Percentiles rank a stretch among this genome's conserved stretches.
Conservation (phyloP, 768 basidiomycete species). For the Chalciporus sphaerocephalus region DNA sequence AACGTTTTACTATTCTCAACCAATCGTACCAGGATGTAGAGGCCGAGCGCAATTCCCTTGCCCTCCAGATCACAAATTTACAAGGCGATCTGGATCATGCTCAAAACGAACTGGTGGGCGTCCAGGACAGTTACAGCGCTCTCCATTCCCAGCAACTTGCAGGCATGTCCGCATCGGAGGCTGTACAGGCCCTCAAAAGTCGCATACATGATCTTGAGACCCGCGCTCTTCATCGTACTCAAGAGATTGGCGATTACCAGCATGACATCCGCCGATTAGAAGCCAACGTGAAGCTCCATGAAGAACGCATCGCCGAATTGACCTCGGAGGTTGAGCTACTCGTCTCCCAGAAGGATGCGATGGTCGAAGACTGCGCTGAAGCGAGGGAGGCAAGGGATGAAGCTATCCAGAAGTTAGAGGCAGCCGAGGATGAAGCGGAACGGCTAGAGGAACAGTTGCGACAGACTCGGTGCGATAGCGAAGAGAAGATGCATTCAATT, state of each 20-base stretch:
- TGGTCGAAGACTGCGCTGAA: constrained; percentile 82
- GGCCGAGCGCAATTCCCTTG: constrained; percentile 61
- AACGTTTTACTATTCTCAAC: constrained; percentile 42
- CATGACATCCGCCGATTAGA: constrained; percentile 76
- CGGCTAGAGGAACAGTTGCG: constrained; percentile 30
- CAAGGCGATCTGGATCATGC: constrained; percentile 50
- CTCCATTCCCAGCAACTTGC: constrained; percentile 68
- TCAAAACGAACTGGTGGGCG: constrained; percentile 50
- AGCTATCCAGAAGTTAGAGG: constrained; percentile 52
- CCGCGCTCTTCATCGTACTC: constrained; percentile 60
- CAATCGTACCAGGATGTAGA: constrained; percentile 53
- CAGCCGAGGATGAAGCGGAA: constrained; percentile 61
- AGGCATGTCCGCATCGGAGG: constrained; percentile 54
- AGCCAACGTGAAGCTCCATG: constrained; percentile 67
- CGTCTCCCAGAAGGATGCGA: constrained; percentile 64
- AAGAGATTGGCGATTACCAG: constrained; percentile 74
- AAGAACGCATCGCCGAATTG: constrained; percentile 71
- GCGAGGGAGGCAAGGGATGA: constrained; percentile 70
- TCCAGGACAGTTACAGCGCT: constrained; percentile 55
- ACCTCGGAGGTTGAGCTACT: constrained; percentile 63
- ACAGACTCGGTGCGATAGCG: constrained; percentile 22
- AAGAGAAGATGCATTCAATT: constrained; percentile 32
- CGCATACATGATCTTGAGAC: constrained; percentile 69
- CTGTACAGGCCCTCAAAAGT: constrained; percentile 49
- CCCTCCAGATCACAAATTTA: constrained; percentile 62